Evolutionary conservation across 2,329 filamentous ascomycete species (phyloP), one percentile per base, ranked within the genome.

Genomic region (Madurella mycetomatis): DNA sequence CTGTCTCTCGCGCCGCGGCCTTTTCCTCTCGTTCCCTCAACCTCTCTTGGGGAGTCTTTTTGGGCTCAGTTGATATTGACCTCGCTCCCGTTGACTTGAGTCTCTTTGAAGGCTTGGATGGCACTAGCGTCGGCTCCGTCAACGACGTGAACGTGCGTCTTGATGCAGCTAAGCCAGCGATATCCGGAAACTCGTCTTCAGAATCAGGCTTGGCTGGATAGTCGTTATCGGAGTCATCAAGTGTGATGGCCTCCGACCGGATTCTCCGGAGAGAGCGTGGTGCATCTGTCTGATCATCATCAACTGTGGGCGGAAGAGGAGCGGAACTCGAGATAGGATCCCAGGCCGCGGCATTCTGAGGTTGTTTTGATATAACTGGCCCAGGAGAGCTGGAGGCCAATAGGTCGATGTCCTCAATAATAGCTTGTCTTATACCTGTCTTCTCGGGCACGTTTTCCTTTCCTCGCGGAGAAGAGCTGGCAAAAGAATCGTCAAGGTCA

Each of bases 291-390:
- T 16, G 13, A 3, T 55, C 50, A 5, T 64, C 54, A 8, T 63
- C 51, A 45, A 48, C 1, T 34, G 52, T 55, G 2, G 56, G 61
- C 2, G 54, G 53, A 44, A 79, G 73, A 1, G 77, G 78, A 4
- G 76, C 77, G 1, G 76, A 80, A 62, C 78, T 81, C 0, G 78
- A 81, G 48, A 80, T 80, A 0, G 76, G 77, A 60, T 79, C 76
- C 76, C 76, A 79, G 0, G 67, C 66, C 2, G 63, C 64, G 4
- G 65, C 61, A 17, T 62, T 53, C 44, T 59, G 70, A 5, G 64
- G 54, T 5, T 60, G 43, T 15, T 56, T 64, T 1, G 53, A 41
- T 25, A 54, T 54, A 1, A 53, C 51, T 1, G 32, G 53, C 7
- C 60, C 65, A 1, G 67, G 59, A 5, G 57, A 59, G 39, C 51